These are phyloP conservation scores for Phaffia australis DNA, from an alignment of 768 basidiomycete species.

Conservation along the genomic window DNA sequence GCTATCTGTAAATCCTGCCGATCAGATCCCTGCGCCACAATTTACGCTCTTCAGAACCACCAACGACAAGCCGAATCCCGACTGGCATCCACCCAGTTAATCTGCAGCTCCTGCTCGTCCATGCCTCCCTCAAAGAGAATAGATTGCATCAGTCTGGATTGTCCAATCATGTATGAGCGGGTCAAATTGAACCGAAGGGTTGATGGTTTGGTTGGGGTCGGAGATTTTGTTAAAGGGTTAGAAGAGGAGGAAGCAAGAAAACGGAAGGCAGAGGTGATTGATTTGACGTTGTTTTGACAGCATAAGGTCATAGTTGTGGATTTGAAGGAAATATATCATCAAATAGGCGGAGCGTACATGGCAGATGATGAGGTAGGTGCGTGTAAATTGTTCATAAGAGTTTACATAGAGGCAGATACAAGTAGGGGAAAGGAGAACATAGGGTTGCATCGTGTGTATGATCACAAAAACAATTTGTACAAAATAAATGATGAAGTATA, in stretches of 20 bases:
- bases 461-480: too few relatives aligned
- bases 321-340: too few relatives aligned
- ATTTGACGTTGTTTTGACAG: background rate
- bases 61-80: slow-evolving; percentile 49
- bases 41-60: slow-evolving; percentile 50
- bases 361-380: too few relatives aligned
- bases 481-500: too few relatives aligned
- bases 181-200: slow-evolving; percentile 43
- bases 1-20: slow-evolving; percentile 56
- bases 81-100: slow-evolving; percentile 49
- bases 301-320: too few relatives aligned
- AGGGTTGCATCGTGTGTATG: too few relatives aligned
- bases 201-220: slow-evolving; percentile 34
- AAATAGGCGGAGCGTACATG: too few relatives aligned
- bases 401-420: too few relatives aligned
- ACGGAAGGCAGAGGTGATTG: slow-evolving; percentile 2
- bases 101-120: slow-evolving; percentile 63
- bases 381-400: too few relatives aligned
- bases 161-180: slow-evolving; percentile 67
- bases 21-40: slow-evolving; percentile 46
- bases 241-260: background rate
- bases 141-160: slow-evolving; percentile 74
- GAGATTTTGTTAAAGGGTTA: slow-evolving; percentile 20
- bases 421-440: too few relatives aligned
- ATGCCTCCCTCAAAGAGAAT: slow-evolving; percentile 51